Base-by-base conservation (phyloP, 2,329 filamentous ascomycete species). In the Hysterium pulicare region DNA sequence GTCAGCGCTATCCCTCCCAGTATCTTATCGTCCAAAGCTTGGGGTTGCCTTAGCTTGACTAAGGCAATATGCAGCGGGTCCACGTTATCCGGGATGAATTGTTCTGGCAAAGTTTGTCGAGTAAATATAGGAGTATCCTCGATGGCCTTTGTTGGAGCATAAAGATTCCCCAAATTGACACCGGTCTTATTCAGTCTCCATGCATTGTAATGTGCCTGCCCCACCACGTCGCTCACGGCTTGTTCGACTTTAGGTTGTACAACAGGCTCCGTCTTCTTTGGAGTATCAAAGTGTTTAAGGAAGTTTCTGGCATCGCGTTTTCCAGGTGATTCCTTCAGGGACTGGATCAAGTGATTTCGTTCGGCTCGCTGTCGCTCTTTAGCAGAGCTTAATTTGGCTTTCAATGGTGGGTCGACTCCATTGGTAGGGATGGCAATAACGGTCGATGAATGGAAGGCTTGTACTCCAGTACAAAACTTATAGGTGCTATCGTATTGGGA, bases 261-360 rank as follows among this genome's bases (percentile, higher is more conserved):
- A n/a, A 30, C 17, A 13, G 19, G 40, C 16, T 49, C 47, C 3
- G 32, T 34, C 45, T 54, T 55, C 13, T 55, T 56, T 15, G 61
- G 48, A 11, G 51, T 47, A 36, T 81, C 83, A 64, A 96, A 95
- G 47, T 89, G 90, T 54, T 93, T 86, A 13, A 98, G 77, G 61
- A 96, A 98, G 28, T 87, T 83, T 67, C 87, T 90, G 36, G 90
- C 90, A 71, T 98, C 93, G 56, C 93, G 83, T 68, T 90, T 95
- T 0, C 91, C 96, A 5, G 90, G 87, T 9, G 90, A 89, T 15
- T 90, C 89, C 58, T 87, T 88, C 23, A 98, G 75, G 3, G 97
- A 49, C 22, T 58, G 59, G 16, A 61, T 64, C 56, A 67, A 51
- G 50, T 64, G 57, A 36, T 65, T 54, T 39, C 63, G 62, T 44